Conservation (phyloP, 2,329 filamentous ascomycete species). For the Xylaria sp. region DNA sequence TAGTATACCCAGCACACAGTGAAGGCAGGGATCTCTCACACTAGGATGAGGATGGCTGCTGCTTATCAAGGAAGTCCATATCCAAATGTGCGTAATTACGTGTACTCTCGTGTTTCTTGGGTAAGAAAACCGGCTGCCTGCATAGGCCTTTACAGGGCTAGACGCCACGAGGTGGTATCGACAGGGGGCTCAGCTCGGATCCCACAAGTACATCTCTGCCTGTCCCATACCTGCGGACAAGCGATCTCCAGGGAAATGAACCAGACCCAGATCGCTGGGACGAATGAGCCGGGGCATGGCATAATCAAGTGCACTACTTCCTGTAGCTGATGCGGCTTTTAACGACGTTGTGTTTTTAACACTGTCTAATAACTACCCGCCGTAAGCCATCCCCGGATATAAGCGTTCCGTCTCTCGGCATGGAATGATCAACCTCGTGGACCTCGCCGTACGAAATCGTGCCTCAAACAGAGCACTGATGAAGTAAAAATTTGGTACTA, state of each 20-base stretch:
- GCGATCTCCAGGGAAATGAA: constrained; percentile 36
- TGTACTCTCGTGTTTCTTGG: neutral
- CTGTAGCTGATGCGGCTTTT: neutral
- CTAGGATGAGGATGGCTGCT: constrained; percentile 2
- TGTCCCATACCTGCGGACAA: constrained; percentile 15
- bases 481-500: neutral
- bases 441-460: neutral
- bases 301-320: neutral
- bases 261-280: constrained; percentile 38
- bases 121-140: constrained; percentile 15
- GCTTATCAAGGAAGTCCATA: neutral
- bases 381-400: constrained; percentile 6
- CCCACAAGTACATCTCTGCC: neutral
- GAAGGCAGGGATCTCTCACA: constrained; percentile 3
- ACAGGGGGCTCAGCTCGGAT: constrained; percentile 27
- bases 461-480: neutral
- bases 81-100: neutral
- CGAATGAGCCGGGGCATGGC: constrained; percentile 14
- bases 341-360: constrained; percentile 6
- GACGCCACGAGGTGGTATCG: constrained; percentile 17
- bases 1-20: neutral
- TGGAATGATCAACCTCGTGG: neutral
- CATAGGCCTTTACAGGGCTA: constrained; percentile 11
- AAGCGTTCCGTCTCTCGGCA: neutral
- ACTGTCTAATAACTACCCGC: constrained; percentile 23